phyloP scores from a whole-genome alignment of 2,329 filamentous ascomycete genomes.

The Emergomyces orientalis region DNA sequence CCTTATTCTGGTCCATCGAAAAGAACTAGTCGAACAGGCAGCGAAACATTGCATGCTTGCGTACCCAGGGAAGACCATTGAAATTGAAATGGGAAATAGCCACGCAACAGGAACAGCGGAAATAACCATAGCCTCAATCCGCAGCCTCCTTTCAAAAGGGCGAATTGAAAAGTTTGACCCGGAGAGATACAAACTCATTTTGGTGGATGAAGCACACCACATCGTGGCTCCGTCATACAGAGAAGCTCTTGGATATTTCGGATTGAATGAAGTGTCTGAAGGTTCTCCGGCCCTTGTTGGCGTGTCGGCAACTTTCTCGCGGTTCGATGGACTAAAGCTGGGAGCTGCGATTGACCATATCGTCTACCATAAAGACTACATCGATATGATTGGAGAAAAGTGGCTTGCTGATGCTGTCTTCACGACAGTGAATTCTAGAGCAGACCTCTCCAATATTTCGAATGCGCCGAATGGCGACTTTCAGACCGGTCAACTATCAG shows the following conservation, averaged over 20 bases:
- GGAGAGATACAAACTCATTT: constrained; percentile 68
- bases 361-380: constrained; percentile 82
- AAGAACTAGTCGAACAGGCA: constrained; percentile 90
- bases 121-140: constrained; percentile 86
- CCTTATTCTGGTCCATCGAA: constrained; percentile 81
- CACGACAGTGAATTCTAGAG: constrained; percentile 78
- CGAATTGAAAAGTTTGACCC: constrained; percentile 79
- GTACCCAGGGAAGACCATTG: constrained; percentile 71
- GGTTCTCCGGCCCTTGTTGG: constrained; percentile 64
- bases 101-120: constrained; percentile 73
- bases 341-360: constrained; percentile 87
- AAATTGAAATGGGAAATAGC: constrained; percentile 80
- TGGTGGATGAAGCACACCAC: constrained; percentile 96
- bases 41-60: constrained; percentile 70
- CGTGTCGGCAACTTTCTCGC: constrained; percentile 72
- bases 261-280: constrained; percentile 47
- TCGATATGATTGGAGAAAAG: constrained; percentile 76
- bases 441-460: constrained; percentile 65
- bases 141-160: constrained; percentile 67
- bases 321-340: constrained; percentile 74
- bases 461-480: constrained; percentile 66
- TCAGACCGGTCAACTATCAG: constrained; percentile 63
- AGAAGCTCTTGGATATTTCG: constrained; percentile 66
- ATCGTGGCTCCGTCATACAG: constrained; percentile 81
- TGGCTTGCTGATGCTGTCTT: constrained; percentile 91